These are phyloP conservation scores for Sugiyamaella chiloensis DNA, from an alignment of 805 yeast species.

Conservation along the genomic window DNA sequence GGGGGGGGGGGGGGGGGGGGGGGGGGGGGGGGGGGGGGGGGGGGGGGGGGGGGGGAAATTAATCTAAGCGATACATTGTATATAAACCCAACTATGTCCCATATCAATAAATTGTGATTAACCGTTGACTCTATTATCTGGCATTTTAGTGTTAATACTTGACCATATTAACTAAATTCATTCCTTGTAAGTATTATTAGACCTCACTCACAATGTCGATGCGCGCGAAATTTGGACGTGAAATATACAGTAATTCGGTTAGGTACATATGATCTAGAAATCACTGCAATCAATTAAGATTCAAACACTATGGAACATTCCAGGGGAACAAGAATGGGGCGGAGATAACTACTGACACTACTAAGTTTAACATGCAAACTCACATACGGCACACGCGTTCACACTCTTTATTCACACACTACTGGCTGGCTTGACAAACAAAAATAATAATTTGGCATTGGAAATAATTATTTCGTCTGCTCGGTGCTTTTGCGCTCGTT, in stretches of 20 bases:
- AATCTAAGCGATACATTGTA: background rate
- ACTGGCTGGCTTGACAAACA: no score
- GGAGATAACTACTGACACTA: background rate
- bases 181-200: constrained; percentile 1
- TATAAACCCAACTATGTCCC: no score
- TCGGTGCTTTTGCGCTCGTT: no score
- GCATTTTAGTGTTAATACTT: background rate
- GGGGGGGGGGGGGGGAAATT: no score
- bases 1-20: no score
- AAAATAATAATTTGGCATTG: no score
- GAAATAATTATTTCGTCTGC: no score
- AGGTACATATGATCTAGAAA: background rate
- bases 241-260: background rate
- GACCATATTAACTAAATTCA: constrained; percentile 4
- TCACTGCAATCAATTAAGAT: background rate
- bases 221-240: background rate
- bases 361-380: no score
- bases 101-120: background rate
- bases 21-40: no score
- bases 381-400: no score
- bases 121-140: background rate
- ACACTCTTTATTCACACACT: no score
- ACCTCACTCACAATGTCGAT: background rate
- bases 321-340: background rate
- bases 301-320: background rate